A percentile compares a stretch with the other conserved stretches of the same genome.
These are phyloP conservation scores for Tulasnella sp. DNA, from an alignment of 768 basidiomycete genomes.

Conservation along the genomic window DNA sequence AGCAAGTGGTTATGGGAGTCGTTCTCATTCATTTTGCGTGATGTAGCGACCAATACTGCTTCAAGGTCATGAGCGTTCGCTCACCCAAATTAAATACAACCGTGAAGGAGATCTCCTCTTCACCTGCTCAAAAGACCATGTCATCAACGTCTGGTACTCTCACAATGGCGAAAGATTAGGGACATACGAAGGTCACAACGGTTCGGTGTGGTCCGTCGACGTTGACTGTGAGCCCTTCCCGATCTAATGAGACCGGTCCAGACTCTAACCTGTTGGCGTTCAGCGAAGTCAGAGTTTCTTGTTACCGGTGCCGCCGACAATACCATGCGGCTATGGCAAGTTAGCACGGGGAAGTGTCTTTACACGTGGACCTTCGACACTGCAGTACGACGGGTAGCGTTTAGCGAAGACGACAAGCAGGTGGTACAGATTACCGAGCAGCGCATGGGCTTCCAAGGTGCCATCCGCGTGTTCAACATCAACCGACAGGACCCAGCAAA, in stretches of 20 bases:
- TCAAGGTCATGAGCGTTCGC: slow-evolving; percentile 85
- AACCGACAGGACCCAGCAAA: slow-evolving; percentile 77
- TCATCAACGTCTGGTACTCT: slow-evolving; percentile 95
- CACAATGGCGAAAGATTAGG: slow-evolving; percentile 97
- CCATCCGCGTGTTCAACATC: slow-evolving; percentile 85
- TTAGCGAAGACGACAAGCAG: slow-evolving; percentile 77
- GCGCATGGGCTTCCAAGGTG: slow-evolving; percentile 88
- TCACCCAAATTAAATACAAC: slow-evolving; percentile 98
- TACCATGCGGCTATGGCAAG: slow-evolving; percentile 83
- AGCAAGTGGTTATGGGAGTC: background rate
- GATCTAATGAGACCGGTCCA: background rate
- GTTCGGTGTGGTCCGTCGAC: slow-evolving; percentile 94
- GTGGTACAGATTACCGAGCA: slow-evolving; percentile 96
- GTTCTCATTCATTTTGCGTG: background rate
- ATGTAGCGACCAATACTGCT: slow-evolving; percentile 27
- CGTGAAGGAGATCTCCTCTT: slow-evolving; percentile 93
- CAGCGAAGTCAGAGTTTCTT: slow-evolving; percentile 80
- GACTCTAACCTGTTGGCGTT: background rate
- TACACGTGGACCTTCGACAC: slow-evolving; percentile 98
- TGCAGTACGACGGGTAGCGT: slow-evolving; percentile 92
- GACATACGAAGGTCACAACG: slow-evolving; percentile 95
- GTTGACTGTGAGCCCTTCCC: slow-evolving; percentile 71
- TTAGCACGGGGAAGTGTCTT: slow-evolving; percentile 85
- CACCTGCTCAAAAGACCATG: slow-evolving; percentile 89
- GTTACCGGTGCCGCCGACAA: slow-evolving; percentile 95